Evolutionary conservation across 2,329 filamentous ascomycete species (phyloP).

Genomic region (Nigrospora osmanthi): DNA sequence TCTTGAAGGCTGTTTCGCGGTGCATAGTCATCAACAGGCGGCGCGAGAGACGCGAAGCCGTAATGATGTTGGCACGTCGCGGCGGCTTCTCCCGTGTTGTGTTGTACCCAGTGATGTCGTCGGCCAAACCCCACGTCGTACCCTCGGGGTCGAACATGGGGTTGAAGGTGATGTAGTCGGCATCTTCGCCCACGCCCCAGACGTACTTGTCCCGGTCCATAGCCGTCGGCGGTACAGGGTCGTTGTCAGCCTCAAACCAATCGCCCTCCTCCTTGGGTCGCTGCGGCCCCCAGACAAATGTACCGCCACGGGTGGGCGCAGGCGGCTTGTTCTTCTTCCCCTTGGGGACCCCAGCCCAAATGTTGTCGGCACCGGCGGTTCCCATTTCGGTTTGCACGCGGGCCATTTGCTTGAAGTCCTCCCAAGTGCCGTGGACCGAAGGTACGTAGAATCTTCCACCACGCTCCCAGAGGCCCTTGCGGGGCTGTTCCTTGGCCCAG

Average conservation of each 20-base stretch:
- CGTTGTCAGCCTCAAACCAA: constrained; percentile 65
- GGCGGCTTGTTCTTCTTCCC: constrained; percentile 29
- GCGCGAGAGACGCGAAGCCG: constrained; percentile 74
- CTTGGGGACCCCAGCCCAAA: constrained; percentile 51
- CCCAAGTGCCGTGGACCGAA: constrained; percentile 67
- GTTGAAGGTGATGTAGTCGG: constrained; percentile 86
- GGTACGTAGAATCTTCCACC: constrained; percentile 74
- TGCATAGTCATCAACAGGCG: constrained; percentile 83
- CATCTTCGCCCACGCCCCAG: constrained; percentile 87
- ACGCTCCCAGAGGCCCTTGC: constrained; percentile 76
- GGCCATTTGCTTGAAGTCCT: constrained; percentile 71
- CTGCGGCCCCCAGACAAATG: constrained; percentile 76
- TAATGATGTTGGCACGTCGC: constrained; percentile 82
- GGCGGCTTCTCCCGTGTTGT: constrained; percentile 54
- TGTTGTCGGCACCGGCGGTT: constrained; percentile 54
- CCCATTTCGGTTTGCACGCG: constrained; percentile 69
- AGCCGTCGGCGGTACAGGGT: constrained; percentile 61
- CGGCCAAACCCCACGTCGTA: constrained; percentile 74
- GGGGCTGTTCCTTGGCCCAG: constrained; percentile 66
- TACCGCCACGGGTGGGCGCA: constrained; percentile 34
- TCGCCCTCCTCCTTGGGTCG: constrained; percentile 61
- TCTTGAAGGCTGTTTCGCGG: constrained; percentile 74
- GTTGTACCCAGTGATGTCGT: constrained; percentile 83
- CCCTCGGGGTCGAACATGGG: constrained; percentile 86
- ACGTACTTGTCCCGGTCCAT: constrained; percentile 73